Conservation (phyloP, 202 grass and related monocot genomes). For the Hordeum pubiflorum region DNA sequence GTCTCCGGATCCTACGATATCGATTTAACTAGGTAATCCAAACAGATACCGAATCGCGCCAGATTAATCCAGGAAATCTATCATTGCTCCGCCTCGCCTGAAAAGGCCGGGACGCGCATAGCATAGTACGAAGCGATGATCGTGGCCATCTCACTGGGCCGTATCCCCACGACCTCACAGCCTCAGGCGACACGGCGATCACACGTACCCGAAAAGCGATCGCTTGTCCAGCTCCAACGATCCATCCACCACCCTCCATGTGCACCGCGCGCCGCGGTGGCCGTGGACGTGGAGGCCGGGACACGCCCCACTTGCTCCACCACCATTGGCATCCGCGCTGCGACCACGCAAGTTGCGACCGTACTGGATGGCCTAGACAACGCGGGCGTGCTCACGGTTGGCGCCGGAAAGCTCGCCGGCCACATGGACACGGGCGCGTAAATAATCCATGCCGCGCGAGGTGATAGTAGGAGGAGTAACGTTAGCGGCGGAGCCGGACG, state of each 20-base stretch:
- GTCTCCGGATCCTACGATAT: neutral
- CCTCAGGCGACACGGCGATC: neutral
- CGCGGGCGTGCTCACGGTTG: neutral
- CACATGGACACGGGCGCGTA: neutral
- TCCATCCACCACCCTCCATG: neutral
- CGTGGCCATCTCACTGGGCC: neutral
- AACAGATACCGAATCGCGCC: neutral
- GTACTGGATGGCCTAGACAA: neutral
- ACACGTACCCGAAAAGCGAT: slow-evolving; percentile 21
- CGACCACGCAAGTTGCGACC: neutral
- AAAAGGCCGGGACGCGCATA: no score
- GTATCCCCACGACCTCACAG: neutral
- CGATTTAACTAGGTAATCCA: neutral
- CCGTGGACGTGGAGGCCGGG: neutral
- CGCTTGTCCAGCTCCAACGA: slow-evolving; percentile 10
- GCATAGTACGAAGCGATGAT: neutral
- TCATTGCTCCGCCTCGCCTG: neutral
- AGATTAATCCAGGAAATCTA: neutral
- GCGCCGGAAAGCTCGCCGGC: neutral
- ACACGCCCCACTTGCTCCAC: neutral
- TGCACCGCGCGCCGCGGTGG: neutral
- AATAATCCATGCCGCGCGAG: neutral
- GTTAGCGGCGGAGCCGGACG: neutral
- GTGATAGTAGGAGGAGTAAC: neutral
- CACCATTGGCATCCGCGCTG: neutral